Percentiles rank a stretch among this genome's conserved stretches.
Evolutionary conservation across 176 grass and related monocot species (phyloP).

Genomic region (Coix lacrymajobi): DNA sequence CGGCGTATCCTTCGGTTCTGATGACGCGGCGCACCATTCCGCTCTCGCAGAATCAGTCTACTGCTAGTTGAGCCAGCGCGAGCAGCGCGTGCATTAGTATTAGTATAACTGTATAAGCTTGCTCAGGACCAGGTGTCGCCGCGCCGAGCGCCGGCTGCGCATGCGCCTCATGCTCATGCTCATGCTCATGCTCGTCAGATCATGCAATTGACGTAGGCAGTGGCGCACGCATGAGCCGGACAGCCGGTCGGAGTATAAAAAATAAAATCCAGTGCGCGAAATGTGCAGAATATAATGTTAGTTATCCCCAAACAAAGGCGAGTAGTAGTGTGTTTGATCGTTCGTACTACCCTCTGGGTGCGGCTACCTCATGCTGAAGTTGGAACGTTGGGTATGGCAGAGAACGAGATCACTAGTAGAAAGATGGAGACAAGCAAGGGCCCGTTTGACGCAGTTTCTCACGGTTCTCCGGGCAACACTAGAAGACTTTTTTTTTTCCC

Average conservation of each 20-base stretch:
- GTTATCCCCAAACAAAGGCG: neutral
- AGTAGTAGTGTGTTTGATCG: neutral
- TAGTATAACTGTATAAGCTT: too few relatives aligned
- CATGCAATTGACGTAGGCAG: conserved; percentile 40
- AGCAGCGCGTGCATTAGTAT: conserved; percentile 9
- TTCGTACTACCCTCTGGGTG: neutral
- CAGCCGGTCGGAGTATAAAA: neutral
- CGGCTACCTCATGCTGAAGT: neutral
- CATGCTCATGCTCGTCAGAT: neutral
- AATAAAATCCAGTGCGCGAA: neutral
- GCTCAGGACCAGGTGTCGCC: neutral
- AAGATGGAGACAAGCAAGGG: too few relatives aligned
- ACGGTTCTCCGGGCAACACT: too few relatives aligned
- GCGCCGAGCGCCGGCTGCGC: neutral
- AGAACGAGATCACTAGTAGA: neutral
- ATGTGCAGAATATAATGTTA: neutral
- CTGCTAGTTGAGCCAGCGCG: neutral
- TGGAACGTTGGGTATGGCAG: neutral
- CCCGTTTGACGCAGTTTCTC: too few relatives aligned
- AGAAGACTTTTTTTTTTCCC: too few relatives aligned
- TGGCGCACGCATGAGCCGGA: conserved; percentile 27
- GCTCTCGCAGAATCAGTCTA: neutral
- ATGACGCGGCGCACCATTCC: conserved; percentile 18
- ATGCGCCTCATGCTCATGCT: neutral
- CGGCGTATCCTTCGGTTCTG: conserved; percentile 4